Base-by-base conservation (phyloP, 2,329 filamentous ascomycete species). In the Alternaria consortialis region DNA sequence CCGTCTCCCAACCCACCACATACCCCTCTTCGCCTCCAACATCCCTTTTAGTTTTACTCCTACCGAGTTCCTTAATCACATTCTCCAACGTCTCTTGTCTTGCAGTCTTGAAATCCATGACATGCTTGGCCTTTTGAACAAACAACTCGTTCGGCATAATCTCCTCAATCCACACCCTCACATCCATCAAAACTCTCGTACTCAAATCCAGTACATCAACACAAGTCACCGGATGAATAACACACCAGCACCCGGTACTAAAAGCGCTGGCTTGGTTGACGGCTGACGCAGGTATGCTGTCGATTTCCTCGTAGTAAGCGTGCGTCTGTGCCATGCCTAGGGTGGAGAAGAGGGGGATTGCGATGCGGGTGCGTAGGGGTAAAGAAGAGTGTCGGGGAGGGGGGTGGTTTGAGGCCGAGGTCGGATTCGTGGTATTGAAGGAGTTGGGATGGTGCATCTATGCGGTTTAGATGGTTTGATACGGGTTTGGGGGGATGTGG, bases 231-330 rank as follows among this genome's bases (percentile, higher is more conserved):
- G 64, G 66, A 43, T 68, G 64, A 23, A 68, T 44, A 27, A 66
- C 32, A 37, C 60, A 60, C 62, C 46, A 63, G 17, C 66, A 60
- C 15, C 43, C 54, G 0, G 48, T 34, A 29, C 15, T 27, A 40
- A 65, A 63, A 13, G 37, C 44, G 13, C 46, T 60, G 5, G 46
- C 27, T n/a, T 27, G n/a, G 23, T 42, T 56, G 2, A 62, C 39
- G 5, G 59, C 48, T 15, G 39, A 52, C 15, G 62, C 63, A 5
- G 59, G 64, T 20, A 65, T 46, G 27, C 6, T 56, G 44, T 60
- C 42, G 31, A 68, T 64, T 46, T 68, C 66, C 52, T 68, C 64
- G 57, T 68, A 68, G 52, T 57, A 62, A 2, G 66, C 62, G 47
- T 68, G 56, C 1, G 31, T 55, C 32, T 67, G 64, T 1, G 44